phyloP scores from a whole-genome alignment of 139 green algal species.

The Chlorella sp. region DNA sequence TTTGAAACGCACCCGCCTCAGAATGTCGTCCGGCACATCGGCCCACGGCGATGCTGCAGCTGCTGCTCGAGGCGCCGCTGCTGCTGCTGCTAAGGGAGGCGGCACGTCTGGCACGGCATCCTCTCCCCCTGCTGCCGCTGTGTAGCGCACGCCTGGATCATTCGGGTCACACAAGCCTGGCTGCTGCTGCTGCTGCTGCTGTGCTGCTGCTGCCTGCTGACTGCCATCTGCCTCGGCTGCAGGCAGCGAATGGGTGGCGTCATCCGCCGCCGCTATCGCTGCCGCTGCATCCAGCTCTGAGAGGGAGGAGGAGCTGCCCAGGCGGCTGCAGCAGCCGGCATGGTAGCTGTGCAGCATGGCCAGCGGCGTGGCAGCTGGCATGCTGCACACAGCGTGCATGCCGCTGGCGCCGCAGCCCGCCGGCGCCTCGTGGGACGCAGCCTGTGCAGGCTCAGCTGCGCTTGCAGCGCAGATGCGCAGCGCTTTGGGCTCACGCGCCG shows the following conservation, averaged over 20 bases:
- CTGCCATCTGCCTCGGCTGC: background rate
- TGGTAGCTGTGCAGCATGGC: conserved; percentile 13
- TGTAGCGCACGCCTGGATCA: background rate
- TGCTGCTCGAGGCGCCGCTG: background rate
- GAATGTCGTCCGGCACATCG: conserved; percentile 6
- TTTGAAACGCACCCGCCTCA: background rate
- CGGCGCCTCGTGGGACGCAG: background rate
- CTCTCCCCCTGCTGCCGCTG: background rate
- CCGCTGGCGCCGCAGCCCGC: background rate
- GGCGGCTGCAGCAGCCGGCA: conserved; percentile 9
- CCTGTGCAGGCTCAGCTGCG: background rate
- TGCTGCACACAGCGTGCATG: background rate
- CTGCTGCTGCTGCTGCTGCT: background rate
- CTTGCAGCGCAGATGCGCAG: background rate
- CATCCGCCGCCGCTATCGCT: background rate
- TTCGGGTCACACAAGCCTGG: too few species aligned
- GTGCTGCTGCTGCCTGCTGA: background rate
- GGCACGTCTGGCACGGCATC: too few species aligned
- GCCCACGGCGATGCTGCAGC: background rate
- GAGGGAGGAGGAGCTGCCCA: conserved; percentile 20
- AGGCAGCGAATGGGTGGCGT: background rate
- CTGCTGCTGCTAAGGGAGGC: background rate
- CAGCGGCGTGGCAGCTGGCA: too few species aligned
- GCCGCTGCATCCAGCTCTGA: conserved; percentile 5
- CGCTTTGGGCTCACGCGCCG: background rate